A percentile compares a stretch with the other conserved stretches of the same genome.
phyloP scores from a whole-genome alignment of 2,329 filamentous ascomycete species.

The Fusarium beomiforme region DNA sequence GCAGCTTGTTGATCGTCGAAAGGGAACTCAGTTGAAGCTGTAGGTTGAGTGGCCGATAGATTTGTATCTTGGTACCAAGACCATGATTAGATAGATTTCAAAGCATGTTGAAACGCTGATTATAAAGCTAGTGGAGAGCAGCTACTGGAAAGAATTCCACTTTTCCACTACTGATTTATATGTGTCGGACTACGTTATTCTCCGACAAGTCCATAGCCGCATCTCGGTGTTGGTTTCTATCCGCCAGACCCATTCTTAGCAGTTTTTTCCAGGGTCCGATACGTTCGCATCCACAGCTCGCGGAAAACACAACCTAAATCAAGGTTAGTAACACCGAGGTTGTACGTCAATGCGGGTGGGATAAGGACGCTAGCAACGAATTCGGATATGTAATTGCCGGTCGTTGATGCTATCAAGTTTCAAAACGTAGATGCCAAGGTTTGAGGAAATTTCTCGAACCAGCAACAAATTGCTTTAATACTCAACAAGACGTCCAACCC shows the following conservation, averaged over 20 bases:
- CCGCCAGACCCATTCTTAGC: background rate
- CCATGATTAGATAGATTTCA: background rate
- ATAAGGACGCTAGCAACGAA: background rate
- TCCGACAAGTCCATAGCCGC: background rate
- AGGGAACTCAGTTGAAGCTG: background rate
- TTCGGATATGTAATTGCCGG: background rate
- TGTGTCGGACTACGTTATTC: background rate
- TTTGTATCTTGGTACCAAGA: background rate
- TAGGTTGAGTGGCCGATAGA: background rate
- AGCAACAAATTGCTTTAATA: background rate
- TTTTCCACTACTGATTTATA: background rate
- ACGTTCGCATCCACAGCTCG: background rate
- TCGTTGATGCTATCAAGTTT: background rate
- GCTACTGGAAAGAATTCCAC: fast-evolving
- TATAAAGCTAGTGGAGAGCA: fast-evolving
- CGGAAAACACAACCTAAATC: background rate
- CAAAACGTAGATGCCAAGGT: background rate
- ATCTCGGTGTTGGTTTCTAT: background rate
- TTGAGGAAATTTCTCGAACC: background rate
- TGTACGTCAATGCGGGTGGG: background rate
- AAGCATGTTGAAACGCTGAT: fast-evolving
- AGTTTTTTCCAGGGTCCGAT: background rate
- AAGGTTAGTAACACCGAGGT: background rate
- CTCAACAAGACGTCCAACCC: fast-evolving
- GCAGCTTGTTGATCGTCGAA: background rate